Base-by-base conservation (phyloP, 208 protist genomes). In the Ichthyophonus hoferi region DNA sequence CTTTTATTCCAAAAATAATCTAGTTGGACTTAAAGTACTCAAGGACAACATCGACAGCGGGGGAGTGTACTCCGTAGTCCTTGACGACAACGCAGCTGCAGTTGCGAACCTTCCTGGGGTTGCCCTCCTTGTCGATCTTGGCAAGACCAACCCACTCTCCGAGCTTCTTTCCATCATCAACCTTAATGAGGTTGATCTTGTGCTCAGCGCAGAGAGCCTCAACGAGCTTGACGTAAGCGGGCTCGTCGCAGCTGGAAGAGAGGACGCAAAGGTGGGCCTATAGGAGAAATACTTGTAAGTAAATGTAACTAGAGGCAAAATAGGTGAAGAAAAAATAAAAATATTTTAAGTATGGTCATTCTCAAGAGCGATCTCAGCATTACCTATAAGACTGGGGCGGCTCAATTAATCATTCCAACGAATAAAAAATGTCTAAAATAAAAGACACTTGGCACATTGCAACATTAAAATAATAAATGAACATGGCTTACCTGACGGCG, bases 71-170 rank as follows among this genome's bases (percentile, higher is more conserved):
- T 77, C 94, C 94, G 82, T 87, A 96, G 34, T 93, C 85, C 12
- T 87, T 93, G 58, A 96, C 88, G 78, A 94, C 95, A 58, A 92
- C 90, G 81, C 88, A 95, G 42, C 94, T 95, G 92, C 94, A 96
- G 79, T 82, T 87, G 77, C 96, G 93, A 40, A 96, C 91, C 94
- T 96, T 97, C 89, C 94, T 93, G 42, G 95, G 84, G 17, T 94
- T 91, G 37, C 94, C 95, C 40, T 96, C 96, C 41, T 90, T 83
- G 93, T 96, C 95, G 89, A 96, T 78, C 93, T 96, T 95, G 94
- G 94, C 95, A 12, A 97, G 93, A 90, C 96, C 96, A 79, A 87
- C 91, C 96, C 95, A 96, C 92, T 96, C 93, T 84, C 96, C 95
- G 42, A 97, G 92, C 86, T 93, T 35, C 92, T 96, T 96, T 76